Evolutionary conservation across 2,329 filamentous ascomycete genomes (phyloP).

Genomic region (Trichoderma sp.): DNA sequence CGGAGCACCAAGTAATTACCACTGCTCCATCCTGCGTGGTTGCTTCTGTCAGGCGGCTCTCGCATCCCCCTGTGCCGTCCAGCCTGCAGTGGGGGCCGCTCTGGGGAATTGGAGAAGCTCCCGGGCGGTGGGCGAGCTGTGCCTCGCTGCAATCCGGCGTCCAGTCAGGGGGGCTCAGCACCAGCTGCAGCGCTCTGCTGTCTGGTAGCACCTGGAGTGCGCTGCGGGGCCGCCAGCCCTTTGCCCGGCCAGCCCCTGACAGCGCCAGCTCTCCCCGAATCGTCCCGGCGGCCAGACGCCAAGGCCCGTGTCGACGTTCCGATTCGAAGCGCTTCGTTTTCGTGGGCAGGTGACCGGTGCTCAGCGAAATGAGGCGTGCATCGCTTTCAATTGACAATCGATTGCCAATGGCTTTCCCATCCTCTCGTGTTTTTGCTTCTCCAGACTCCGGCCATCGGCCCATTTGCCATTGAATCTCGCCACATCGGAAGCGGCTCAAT

Average conservation of each 20-base stretch:
- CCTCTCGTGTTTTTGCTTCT: not conserved
- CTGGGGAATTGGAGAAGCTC: conserved; percentile 14
- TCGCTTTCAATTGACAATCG: not conserved
- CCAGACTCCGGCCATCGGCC: not conserved
- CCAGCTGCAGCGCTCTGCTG: not conserved
- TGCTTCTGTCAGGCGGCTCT: conserved; percentile 6
- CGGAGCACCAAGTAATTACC: conserved; percentile 15
- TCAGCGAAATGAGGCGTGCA: not conserved
- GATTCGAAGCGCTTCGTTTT: conserved; percentile 24
- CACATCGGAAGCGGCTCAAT: conserved; percentile 1
- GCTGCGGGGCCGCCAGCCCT: conserved; percentile 12
- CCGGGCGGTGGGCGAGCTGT: conserved; percentile 7
- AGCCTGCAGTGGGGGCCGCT: conserved; percentile 5
- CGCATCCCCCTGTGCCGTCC: conserved; percentile 2
- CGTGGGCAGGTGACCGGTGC: conserved; percentile 19
- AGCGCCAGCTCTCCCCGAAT: conserved; percentile 19
- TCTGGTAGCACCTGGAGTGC: not conserved
- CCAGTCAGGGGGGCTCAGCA: conserved; percentile 3
- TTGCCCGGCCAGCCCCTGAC: conserved; percentile 13
- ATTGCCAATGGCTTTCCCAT: not conserved
- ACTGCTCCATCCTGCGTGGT: conserved; percentile 4
- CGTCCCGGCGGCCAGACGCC: conserved; percentile 22
- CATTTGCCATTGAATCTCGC: conserved; percentile 2
- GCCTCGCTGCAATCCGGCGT: not conserved
- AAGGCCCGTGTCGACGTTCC: conserved; percentile 20